Percentiles rank a stretch among this genome's conserved stretches.
These are phyloP conservation scores for Hippophae tibetana DNA, from an alignment of 306 rosid species.

Conservation along the genomic window DNA sequence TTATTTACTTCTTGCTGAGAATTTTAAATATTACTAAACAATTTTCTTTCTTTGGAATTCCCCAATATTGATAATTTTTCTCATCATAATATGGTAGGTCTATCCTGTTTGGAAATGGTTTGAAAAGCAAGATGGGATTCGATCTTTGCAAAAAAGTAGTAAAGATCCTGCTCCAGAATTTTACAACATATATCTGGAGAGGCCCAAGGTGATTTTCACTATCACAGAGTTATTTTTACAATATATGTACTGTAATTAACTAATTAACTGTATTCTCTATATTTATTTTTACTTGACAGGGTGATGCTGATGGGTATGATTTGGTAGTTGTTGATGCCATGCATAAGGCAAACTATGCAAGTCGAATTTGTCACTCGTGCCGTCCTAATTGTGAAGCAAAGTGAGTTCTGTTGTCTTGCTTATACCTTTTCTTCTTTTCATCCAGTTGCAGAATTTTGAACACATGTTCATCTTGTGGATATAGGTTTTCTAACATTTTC, in stretches of 20 bases:
- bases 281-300: conserved; percentile 41
- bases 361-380: conserved; percentile 97
- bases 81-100: conserved; percentile 38
- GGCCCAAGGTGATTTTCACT: conserved; percentile 73
- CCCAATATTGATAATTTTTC: neutral
- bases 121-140: conserved; percentile 98
- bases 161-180: conserved; percentile 97
- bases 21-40: too few species aligned
- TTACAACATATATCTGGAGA: conserved; percentile 91
- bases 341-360: conserved; percentile 98
- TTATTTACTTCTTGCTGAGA: too few species aligned
- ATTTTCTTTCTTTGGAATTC: conserved; percentile 3
- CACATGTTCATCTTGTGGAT: neutral
- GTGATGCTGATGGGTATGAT: conserved; percentile 97
- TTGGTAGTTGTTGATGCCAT: conserved; percentile 96
- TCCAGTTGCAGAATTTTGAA: conserved; percentile 1
- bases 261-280: conserved; percentile 3
- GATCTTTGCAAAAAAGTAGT: conserved; percentile 81
- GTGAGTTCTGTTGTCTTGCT: conserved; percentile 35
- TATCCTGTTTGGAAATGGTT: conserved; percentile 99
- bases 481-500: neutral
- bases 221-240: conserved; percentile 14
- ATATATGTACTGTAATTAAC: conserved; percentile 7
- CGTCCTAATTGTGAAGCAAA: conserved; percentile 98
- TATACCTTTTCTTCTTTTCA: neutral